Base-by-base conservation (phyloP, 257 asterid species). In the Paraleonurus japonicus region DNA sequence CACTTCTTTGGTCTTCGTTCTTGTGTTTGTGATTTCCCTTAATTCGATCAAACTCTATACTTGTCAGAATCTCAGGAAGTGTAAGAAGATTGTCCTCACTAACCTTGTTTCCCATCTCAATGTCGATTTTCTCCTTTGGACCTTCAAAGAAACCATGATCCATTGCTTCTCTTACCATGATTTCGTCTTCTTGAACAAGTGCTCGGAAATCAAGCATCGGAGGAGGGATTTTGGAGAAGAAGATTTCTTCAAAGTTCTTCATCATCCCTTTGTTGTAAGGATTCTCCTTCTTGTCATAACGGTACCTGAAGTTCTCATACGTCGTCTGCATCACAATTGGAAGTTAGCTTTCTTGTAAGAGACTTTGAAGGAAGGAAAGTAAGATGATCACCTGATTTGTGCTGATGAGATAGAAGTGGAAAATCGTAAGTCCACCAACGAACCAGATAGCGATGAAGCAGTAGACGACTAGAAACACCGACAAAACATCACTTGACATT, bases 361-460 rank as follows among this genome's bases (percentile, higher is more conserved):
- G 12, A 4, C 22, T 55, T 26, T 12, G 48, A 37, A 37, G 53
- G 72, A 50, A 55, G 63, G 19, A 8, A 1, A 35, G 7, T 35
- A 35, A 35, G 13, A 35, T n/a, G 22, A 17, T 75, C 16, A 80
- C 87, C 87, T 83, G 87, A 50, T 83, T 90, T 16, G 90, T 90
- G 86, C 87, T 74, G 64, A 88, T 90, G 70, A 90, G 84, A 75
- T 86, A 84, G 79, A 85, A 81, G 81, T 90, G 97, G 87, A 88
- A 90, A 58, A 70, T 76, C 1, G 92, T 63, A 47, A 90, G 92
- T 74, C 95, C 95, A 4, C 97, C 97, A 20, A 90, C 93, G 58
- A 88, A 88, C 97, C 95, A 90, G 71, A 85, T 80, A 0, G 90
- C 85, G 58, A 88, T 61, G 78, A 88, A 90, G 85, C 93, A 82